Percentiles rank a stretch among this genome's conserved stretches.
phyloP scores from a whole-genome alignment of 2,329 filamentous ascomycete genomes.

The Botrytis byssoidea region DNA sequence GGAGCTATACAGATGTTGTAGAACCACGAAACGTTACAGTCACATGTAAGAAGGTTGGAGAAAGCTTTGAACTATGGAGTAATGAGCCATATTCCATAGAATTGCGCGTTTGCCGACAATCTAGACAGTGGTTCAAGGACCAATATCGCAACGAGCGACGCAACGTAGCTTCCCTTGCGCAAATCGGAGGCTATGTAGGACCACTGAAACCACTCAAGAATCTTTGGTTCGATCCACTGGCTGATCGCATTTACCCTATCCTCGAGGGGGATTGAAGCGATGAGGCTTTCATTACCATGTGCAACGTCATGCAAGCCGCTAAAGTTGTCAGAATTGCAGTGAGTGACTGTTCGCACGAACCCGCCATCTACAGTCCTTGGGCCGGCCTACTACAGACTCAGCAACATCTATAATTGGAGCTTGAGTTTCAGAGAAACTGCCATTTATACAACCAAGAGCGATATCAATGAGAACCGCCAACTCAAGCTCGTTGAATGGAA shows the following conservation, averaged over 20 bases:
- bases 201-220: rapidly evolving
- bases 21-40: neutral
- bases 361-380: neutral
- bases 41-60: neutral
- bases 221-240: neutral
- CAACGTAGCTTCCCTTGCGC: neutral
- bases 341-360: neutral
- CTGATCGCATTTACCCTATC: neutral
- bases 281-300: neutral
- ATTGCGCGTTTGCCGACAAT: neutral
- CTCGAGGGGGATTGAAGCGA: neutral
- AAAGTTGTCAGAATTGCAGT: neutral
- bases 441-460: neutral
- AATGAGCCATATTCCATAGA: neutral
- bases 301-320: neutral
- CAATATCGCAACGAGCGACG: neutral
- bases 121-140: neutral
- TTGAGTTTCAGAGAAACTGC: neutral
- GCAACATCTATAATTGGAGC: neutral
- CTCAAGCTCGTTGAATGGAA: neutral
- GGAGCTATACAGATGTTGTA: neutral
- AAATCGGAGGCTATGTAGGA: neutral
- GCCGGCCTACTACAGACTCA: neutral
- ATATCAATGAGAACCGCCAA: neutral
- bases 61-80: neutral